Conservation (phyloP, 768 basidiomycete species). For the Hygrophorus russula region DNA sequence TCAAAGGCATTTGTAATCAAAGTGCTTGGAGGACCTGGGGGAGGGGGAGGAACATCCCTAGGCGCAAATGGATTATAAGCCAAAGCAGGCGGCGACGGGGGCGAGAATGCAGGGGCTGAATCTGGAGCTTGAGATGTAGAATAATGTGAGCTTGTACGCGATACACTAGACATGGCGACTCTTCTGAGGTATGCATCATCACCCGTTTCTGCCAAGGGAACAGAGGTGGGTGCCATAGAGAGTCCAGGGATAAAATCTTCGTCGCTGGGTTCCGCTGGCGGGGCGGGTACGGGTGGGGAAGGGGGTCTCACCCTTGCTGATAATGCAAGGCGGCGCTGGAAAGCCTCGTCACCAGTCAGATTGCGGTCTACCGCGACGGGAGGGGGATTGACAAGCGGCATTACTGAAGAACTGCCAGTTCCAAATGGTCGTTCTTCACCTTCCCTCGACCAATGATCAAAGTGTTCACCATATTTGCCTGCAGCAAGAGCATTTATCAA, state of each 20-base stretch:
- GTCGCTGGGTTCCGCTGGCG: slow-evolving; percentile 10
- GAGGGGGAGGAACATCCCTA: slow-evolving; percentile 46
- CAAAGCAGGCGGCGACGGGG: slow-evolving; percentile 39
- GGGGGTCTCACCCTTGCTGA: slow-evolving; percentile 23
- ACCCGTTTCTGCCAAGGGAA: slow-evolving; percentile 32
- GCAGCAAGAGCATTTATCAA: slow-evolving; percentile 6
- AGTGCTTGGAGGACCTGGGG: slow-evolving; percentile 29
- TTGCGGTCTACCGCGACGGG: slow-evolving; percentile 29
- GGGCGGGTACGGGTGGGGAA: slow-evolving; percentile 14
- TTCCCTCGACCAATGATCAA: slow-evolving; percentile 43
- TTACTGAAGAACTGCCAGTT: slow-evolving; percentile 14
- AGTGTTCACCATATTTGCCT: slow-evolving; percentile 41
- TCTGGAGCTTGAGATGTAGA: slow-evolving; percentile 14
- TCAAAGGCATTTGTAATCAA: slow-evolving; percentile 35
- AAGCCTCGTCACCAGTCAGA: slow-evolving; percentile 72
- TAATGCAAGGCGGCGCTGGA: slow-evolving; percentile 64
- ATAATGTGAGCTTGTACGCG: slow-evolving; percentile 13
- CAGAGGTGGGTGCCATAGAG: background rate
- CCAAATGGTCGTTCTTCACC: slow-evolving; percentile 30
- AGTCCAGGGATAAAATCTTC: slow-evolving; percentile 17
- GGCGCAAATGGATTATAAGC: slow-evolving; percentile 68
- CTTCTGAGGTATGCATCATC: slow-evolving; percentile 62
- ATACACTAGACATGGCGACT: slow-evolving; percentile 38
- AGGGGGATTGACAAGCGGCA: slow-evolving; percentile 18
- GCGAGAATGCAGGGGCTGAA: slow-evolving; percentile 7